Evolutionary conservation across 192 early-diverging fungal genomes (phyloP), one percentile per base, ranked within the genome.

Genomic region (Backusella tuberculispora): DNA sequence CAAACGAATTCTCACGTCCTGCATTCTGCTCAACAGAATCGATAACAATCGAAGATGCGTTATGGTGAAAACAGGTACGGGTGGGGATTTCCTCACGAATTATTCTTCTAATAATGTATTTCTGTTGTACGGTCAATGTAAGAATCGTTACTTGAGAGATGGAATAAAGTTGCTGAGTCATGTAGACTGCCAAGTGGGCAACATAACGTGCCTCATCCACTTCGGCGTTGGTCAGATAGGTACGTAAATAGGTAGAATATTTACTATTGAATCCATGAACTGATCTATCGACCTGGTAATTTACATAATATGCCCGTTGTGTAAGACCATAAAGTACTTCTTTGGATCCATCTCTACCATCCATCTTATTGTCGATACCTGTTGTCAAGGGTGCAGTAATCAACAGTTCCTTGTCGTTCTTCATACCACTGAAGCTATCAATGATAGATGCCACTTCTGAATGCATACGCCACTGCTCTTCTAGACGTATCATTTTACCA

Each of bases 401-500:
- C 26, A 69, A 21, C 3, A 72, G 21, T 34, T 29, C 38, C 13
- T 47, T 24, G 12, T 69, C 38, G 2, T 53, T 38, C 10, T 29
- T 37, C 3, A 26, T 19, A 15, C 34, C 69, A 26, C 24, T 50
- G n/a, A 67, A 73, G 6, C 26, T 21, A 17, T 66, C 63, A 41
- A 73, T 43, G 7, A 75, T 29, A 41, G 66, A 29, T 4, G 47
- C 47, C 0, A 77, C 50, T 2, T 43, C 64, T 10, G 50, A n/a
- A 19, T 53, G 37, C 78, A 80, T 75, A 41, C 74, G 74, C 70
- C 74, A 80, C 41, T 80, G 73, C 53, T 83, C 76, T 66, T 76
- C 38, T 6, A 83, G 45, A 3, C 19, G 9, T 0, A 80, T 14
- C 14, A 37, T 21, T 45, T 72, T 44, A 14, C 65, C 71, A 40